phyloP scores from a whole-genome alignment of 345 rosid species.

The Aquilaria sinensis region DNA sequence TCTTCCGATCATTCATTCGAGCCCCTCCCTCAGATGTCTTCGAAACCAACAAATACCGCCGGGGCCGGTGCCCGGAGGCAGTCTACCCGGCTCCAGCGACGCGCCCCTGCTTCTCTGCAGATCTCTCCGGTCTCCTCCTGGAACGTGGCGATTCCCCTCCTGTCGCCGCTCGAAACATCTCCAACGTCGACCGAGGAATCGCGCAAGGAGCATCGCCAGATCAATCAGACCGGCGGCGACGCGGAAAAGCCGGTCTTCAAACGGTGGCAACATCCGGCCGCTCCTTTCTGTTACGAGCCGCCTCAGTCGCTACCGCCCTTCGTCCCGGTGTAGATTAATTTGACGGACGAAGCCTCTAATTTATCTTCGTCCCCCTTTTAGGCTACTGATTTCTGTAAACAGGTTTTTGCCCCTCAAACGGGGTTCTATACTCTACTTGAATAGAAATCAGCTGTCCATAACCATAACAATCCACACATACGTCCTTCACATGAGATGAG shows the following conservation, averaged over 20 bases:
- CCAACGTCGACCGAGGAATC: conserved; percentile 38
- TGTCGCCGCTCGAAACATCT: conserved; percentile 70
- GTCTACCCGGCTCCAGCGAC: conserved; percentile 70
- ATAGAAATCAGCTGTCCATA: conserved; percentile 3
- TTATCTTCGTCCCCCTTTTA: conserved; percentile 18
- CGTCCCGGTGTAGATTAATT: conserved; percentile 44
- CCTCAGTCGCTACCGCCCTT: conserved; percentile 39
- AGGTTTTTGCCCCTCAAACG: background rate
- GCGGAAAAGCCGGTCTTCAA: conserved; percentile 43
- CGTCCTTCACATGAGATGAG: background rate
- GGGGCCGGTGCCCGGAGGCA: conserved; percentile 17
- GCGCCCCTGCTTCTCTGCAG: conserved; percentile 65
- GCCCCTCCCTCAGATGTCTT: background rate
- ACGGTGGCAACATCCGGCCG: conserved; percentile 97
- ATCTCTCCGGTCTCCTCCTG: conserved; percentile 47
- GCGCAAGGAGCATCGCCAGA: conserved; percentile 23
- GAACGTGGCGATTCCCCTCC: conserved; percentile 90
- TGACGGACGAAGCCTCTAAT: background rate
- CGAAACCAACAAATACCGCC: conserved; percentile 19
- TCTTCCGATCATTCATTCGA: background rate
- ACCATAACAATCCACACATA: background rate
- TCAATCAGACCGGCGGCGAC: conserved; percentile 3
- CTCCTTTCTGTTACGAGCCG: conserved; percentile 58
- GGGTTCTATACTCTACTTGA: background rate
- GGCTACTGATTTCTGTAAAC: background rate